A percentile compares a stretch with the other conserved stretches of the same genome.
Evolutionary conservation across 306 rosid genomes (phyloP).

Genomic region (Trifolium fragiferum): DNA sequence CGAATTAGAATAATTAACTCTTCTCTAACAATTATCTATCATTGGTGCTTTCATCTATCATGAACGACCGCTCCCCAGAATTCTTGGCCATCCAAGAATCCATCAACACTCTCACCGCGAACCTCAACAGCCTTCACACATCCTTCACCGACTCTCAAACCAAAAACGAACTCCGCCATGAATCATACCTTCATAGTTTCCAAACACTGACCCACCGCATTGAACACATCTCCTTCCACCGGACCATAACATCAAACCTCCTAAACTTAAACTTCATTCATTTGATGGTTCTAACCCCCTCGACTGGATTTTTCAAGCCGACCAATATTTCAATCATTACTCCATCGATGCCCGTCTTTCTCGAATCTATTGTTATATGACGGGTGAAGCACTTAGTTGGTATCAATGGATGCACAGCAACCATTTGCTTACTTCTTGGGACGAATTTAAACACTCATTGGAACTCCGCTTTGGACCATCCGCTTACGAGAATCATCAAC

Average conservation of each 20-base stretch:
- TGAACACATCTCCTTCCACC: neutral
- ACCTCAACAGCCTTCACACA: too few relatives aligned
- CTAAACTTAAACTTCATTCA: neutral
- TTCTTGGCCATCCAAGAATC: neutral
- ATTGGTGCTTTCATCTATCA: neutral
- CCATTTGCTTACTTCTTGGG: neutral
- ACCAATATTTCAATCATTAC: neutral
- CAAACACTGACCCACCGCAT: neutral
- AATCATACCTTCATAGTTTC: neutral
- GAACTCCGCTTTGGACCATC: neutral
- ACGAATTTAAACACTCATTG: neutral
- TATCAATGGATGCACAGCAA: neutral
- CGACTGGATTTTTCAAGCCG: neutral
- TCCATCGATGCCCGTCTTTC: neutral
- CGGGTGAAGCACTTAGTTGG: too few relatives aligned
- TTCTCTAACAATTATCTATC: neutral
- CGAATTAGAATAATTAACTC: too few relatives aligned
- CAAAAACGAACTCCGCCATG: neutral
- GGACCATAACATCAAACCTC: neutral
- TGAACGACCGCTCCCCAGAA: neutral
- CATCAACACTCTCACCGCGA: neutral
- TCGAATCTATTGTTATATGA: neutral
- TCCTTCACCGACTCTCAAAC: neutral
- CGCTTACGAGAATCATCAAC: too few relatives aligned
- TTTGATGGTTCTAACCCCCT: neutral